Base-by-base conservation (phyloP, 768 basidiomycete species). In the Thelephora aurantiotincta region DNA sequence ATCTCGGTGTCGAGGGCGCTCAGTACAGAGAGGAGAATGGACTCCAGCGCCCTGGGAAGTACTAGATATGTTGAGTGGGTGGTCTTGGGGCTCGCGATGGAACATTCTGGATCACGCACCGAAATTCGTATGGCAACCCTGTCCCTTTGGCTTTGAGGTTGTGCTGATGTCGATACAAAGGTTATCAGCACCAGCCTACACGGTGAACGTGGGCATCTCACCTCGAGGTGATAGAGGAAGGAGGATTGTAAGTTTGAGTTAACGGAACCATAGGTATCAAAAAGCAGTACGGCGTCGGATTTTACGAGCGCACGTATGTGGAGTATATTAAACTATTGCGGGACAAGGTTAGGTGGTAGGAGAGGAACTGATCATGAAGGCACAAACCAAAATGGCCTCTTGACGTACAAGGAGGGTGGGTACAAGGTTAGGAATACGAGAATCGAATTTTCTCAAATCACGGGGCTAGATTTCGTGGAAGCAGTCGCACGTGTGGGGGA, bases 391-490 rank as follows among this genome's bases (percentile, higher is more conserved):
- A 54, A 97, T 79, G 43, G 86, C 89, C 64, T 89, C 82, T 57
- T 80, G 83, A 53, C 94, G 75, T 46, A 85, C 77, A 48, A 98
- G 75, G 57, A 98, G 93, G 36, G 92, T 92, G 35, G 93, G 92
- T 14, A 98, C 85, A 48, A 94, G 78, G 63, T 93, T 96, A 33
- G 93, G 91, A 54, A 92, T 76, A 54, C 90, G 74, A 3, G 89
- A 92, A 67, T 98, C 94, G 54, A 98, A 87, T 70, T 97, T 96
- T 47, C 94, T 82, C 19, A 98, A 71, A 69, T 98, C 94, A 72
- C 94, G 84, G 55, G 91, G 84, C 87, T 92, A 52, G 54, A 51
- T 41, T 51, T 49, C 55, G 53, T 55, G 48, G 50, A 51, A 48
- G 54, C 38, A 58, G 48, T 22, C 22, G 35, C 33, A 11, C 13